Evolutionary conservation across 2,329 filamentous ascomycete species (phyloP).

Genomic region (Penicillium palitans): DNA sequence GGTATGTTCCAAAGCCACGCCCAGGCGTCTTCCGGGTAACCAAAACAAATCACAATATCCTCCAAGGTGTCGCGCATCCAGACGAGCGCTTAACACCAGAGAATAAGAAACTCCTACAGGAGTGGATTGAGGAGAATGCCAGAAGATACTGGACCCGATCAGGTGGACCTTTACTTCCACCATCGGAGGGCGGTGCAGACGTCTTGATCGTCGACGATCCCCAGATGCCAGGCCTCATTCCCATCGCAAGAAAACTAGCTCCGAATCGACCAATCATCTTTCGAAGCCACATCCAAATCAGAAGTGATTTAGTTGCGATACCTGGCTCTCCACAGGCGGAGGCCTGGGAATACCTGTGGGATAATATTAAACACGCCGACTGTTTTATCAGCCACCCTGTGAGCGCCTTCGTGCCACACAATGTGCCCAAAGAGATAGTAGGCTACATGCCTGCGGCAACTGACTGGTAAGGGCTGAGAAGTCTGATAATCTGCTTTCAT

Average conservation of each 20-base stretch:
- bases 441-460: conserved; percentile 78
- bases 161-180: conserved; percentile 65
- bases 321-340: conserved; percentile 67
- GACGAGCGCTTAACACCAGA: conserved; percentile 64
- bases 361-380: conserved; percentile 68
- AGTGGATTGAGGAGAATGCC: conserved; percentile 74
- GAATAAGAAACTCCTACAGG: conserved; percentile 62
- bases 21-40: conserved; percentile 79
- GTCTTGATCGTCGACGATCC: conserved; percentile 78
- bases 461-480: conserved; percentile 62
- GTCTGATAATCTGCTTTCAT: neutral
- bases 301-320: conserved; percentile 67
- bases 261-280: conserved; percentile 76
- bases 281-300: conserved; percentile 80
- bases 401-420: conserved; percentile 69
- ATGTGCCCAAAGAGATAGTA: conserved; percentile 65
- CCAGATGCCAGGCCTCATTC: conserved; percentile 78
- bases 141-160: conserved; percentile 70
- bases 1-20: conserved; percentile 74
- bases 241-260: conserved; percentile 69
- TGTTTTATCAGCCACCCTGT: conserved; percentile 83
- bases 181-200: conserved; percentile 70
- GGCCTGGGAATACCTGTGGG: conserved; percentile 75
- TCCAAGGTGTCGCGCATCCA: conserved; percentile 72
- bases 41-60: conserved; percentile 85